Evolutionary conservation across 495 filamentous ascomycete genomes (phyloP).

Genomic region (Podospora comata): DNA sequence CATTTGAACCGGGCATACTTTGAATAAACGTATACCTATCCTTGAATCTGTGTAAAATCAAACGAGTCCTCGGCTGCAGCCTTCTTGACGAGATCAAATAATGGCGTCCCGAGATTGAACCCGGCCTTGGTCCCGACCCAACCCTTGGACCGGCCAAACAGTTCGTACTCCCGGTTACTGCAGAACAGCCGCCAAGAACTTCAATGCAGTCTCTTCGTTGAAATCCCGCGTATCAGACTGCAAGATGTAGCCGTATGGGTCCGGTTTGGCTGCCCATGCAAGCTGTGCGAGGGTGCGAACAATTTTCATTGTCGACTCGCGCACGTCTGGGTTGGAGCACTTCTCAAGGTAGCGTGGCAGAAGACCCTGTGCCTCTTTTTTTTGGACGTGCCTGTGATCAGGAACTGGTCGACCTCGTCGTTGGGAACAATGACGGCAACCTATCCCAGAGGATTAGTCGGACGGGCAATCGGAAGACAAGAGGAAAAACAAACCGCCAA

Average conservation of each 20-base stretch:
- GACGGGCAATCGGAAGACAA: no score
- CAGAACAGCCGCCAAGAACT: slow-evolving; percentile 4
- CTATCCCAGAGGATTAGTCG: slow-evolving; percentile 11
- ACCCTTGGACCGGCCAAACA: slow-evolving; percentile 17
- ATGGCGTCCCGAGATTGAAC: background rate
- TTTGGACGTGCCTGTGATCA: slow-evolving; percentile 2
- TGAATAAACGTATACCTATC: slow-evolving; percentile 6
- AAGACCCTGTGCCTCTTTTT: slow-evolving; percentile 8
- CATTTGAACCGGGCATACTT: background rate
- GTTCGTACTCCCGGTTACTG: slow-evolving; percentile 12
- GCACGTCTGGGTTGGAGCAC: slow-evolving; percentile 3
- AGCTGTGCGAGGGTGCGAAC: slow-evolving; percentile 11
- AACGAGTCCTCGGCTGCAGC: slow-evolving; percentile 2
- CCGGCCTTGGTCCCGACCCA: slow-evolving; percentile 3
- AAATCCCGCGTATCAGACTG: background rate
- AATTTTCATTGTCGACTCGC: slow-evolving; percentile 10
- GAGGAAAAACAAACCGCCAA: slow-evolving; percentile 27
- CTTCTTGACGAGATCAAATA: slow-evolving; percentile 8
- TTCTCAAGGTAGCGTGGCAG: slow-evolving; percentile 9
- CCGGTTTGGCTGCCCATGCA: slow-evolving; percentile 8
- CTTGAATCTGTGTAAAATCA: slow-evolving; percentile 15
- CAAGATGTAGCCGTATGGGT: background rate
- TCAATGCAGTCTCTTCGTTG: background rate
- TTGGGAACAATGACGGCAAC: slow-evolving; percentile 24
- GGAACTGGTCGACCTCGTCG: slow-evolving; percentile 7